A percentile compares a stretch with the other conserved stretches of the same genome.
Conservation (phyloP, 2,329 filamentous ascomycete genomes). For the Mycosphaerella sp. region DNA sequence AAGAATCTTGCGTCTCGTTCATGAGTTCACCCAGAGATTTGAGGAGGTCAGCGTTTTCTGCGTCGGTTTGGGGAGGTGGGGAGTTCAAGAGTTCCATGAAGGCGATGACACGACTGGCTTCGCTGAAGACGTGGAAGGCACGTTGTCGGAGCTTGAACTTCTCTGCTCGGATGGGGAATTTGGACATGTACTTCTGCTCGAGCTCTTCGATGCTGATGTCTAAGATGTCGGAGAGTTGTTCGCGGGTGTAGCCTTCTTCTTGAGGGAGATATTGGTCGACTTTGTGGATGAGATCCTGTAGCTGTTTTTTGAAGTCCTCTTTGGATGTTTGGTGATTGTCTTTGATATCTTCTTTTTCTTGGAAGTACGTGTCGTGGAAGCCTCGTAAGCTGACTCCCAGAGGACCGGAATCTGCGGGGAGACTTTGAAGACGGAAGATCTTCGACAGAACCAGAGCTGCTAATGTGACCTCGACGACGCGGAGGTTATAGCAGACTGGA, state of each 20-base stretch:
- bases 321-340: constrained; percentile 44
- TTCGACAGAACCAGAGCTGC: constrained; percentile 65
- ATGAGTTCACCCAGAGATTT: constrained; percentile 69
- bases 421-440: constrained; percentile 51
- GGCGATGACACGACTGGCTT: constrained; percentile 76
- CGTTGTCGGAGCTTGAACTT: constrained; percentile 82
- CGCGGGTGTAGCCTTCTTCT: constrained; percentile 78
- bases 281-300: constrained; percentile 64
- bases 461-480: constrained; percentile 90
- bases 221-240: constrained; percentile 71
- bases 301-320: constrained; percentile 52
- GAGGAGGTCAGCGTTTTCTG: constrained; percentile 60
- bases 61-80: constrained; percentile 40
- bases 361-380: constrained; percentile 79
- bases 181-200: constrained; percentile 71
- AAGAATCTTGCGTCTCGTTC: constrained; percentile 84
- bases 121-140: constrained; percentile 82
- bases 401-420: constrained; percentile 73
- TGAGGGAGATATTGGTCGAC: constrained; percentile 65
- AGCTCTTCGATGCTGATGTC: constrained; percentile 64
- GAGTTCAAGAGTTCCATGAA: constrained; percentile 69
- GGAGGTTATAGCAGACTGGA: constrained; percentile 90
- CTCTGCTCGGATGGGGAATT: constrained; percentile 82
- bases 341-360: constrained; percentile 43
- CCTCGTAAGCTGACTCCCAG: constrained; percentile 76